Conservation (phyloP, 805 yeast species). For the Ogataea sp. region DNA sequence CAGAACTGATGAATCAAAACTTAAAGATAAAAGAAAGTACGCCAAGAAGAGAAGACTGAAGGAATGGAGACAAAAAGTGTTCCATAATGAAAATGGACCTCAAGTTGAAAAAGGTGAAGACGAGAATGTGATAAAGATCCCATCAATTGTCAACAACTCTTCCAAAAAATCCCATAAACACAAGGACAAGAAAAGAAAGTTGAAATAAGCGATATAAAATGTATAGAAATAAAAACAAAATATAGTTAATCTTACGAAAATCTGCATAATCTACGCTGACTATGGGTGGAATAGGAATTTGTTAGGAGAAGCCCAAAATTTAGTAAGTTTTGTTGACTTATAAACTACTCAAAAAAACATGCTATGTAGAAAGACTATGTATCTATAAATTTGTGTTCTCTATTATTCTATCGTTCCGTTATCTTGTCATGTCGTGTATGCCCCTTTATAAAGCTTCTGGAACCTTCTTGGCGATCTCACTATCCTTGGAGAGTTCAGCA, state of each 20-base stretch:
- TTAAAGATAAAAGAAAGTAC: conserved; percentile 76
- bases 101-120: conserved; percentile 23
- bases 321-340: too few relatives aligned
- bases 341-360: too few relatives aligned
- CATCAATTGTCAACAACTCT: conserved; percentile 19
- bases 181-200: conserved; percentile 7
- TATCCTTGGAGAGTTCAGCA: neutral
- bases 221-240: too few relatives aligned
- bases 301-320: too few relatives aligned
- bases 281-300: too few relatives aligned
- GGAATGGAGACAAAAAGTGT: conserved; percentile 86
- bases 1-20: conserved; percentile 61
- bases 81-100: conserved; percentile 51
- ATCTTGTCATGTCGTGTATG: neutral
- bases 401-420: too few relatives aligned
- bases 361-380: too few relatives aligned
- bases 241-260: too few relatives aligned
- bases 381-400: too few relatives aligned
- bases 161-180: conserved; percentile 19
- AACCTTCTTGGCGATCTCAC: neutral
- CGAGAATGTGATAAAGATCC: conserved; percentile 23
- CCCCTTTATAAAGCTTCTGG: neutral
- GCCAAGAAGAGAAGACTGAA: conserved; percentile 75
- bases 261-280: too few relatives aligned
- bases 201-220: too few relatives aligned